Conservation (phyloP, 163 green algal species). For the Chlorella variabilis region DNA sequence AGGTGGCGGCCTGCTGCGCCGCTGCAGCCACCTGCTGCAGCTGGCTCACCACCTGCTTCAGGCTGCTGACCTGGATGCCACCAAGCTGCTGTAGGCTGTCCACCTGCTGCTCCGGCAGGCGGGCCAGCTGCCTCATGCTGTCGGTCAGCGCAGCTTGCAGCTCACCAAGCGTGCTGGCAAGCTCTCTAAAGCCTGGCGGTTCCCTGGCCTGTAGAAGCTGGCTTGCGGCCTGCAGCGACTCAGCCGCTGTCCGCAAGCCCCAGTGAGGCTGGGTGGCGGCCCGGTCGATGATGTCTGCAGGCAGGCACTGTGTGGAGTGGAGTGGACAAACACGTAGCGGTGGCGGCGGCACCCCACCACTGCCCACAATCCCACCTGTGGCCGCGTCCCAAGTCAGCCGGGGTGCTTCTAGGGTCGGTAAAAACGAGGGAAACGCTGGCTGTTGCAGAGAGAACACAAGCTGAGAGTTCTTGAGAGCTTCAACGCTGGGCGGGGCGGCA, state of each 20-base stretch:
- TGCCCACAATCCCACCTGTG: background rate
- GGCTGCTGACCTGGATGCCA: background rate
- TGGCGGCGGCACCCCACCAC: no score
- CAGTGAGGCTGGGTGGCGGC: constrained; percentile 10
- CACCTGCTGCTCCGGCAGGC: background rate
- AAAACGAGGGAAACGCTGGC: background rate
- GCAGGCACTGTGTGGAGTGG: no score
- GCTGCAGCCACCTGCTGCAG: constrained; percentile 11
- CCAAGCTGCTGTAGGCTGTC: background rate
- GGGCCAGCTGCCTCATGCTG: background rate
- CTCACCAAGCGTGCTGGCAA: background rate
- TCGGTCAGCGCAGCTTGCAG: constrained; percentile 1
- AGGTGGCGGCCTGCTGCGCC: background rate
- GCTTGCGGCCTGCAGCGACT: background rate
- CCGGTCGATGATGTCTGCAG: background rate
- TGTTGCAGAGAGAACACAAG: background rate
- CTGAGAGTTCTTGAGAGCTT: no score
- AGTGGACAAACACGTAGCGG: no score
- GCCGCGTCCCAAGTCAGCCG: background rate
- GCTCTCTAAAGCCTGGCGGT: background rate
- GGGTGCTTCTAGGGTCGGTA: background rate
- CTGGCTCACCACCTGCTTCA: constrained; percentile 3
- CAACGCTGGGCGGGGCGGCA: background rate
- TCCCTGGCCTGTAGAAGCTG: background rate
- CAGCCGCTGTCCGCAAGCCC: background rate